These are phyloP conservation scores for Talaromyces borbonicus DNA, from an alignment of 495 filamentous ascomycete species.

Conservation along the genomic window DNA sequence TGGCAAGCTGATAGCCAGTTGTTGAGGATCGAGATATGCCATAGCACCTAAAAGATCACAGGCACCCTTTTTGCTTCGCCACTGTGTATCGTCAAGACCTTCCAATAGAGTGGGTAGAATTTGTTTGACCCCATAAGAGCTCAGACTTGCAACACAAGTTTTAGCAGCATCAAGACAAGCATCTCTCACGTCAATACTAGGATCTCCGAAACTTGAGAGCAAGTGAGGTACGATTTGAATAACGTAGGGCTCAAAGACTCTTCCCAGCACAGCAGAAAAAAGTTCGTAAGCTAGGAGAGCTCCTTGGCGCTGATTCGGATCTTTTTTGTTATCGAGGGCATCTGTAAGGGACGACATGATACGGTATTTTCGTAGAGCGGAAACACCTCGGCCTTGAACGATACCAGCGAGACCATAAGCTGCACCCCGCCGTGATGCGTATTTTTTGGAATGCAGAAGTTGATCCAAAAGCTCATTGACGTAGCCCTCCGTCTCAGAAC, in stretches of 20 bases:
- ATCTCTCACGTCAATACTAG: slow-evolving; percentile 79
- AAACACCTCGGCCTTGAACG: slow-evolving; percentile 73
- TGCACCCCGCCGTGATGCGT: slow-evolving; percentile 81
- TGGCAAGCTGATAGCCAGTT: slow-evolving; percentile 81
- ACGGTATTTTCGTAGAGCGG: slow-evolving; percentile 72
- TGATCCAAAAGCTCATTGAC: slow-evolving; percentile 70
- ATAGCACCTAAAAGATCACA: slow-evolving; percentile 94
- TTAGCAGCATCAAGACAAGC: slow-evolving; percentile 89
- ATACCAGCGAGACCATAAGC: slow-evolving; percentile 93
- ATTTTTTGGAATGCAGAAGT: slow-evolving; percentile 74
- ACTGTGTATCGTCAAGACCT: slow-evolving; percentile 88
- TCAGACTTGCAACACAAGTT: slow-evolving; percentile 83
- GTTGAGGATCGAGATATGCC: slow-evolving; percentile 94
- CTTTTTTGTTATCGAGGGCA: slow-evolving; percentile 85
- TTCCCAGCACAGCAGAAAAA: slow-evolving; percentile 71
- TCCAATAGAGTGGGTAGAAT: slow-evolving; percentile 87
- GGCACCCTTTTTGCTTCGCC: slow-evolving; percentile 96
- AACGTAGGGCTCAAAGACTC: slow-evolving; percentile 89
- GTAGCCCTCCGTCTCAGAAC: slow-evolving; percentile 67
- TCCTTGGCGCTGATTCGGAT: slow-evolving; percentile 77
- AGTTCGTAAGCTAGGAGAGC: slow-evolving; percentile 86
- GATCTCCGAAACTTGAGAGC: slow-evolving; percentile 79
- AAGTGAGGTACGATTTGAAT: slow-evolving; percentile 92
- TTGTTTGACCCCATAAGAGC: slow-evolving; percentile 90
- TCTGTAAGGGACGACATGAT: slow-evolving; percentile 69